Base-by-base conservation (phyloP, 768 basidiomycete species). In the Hortiboletus flavorubellus region DNA sequence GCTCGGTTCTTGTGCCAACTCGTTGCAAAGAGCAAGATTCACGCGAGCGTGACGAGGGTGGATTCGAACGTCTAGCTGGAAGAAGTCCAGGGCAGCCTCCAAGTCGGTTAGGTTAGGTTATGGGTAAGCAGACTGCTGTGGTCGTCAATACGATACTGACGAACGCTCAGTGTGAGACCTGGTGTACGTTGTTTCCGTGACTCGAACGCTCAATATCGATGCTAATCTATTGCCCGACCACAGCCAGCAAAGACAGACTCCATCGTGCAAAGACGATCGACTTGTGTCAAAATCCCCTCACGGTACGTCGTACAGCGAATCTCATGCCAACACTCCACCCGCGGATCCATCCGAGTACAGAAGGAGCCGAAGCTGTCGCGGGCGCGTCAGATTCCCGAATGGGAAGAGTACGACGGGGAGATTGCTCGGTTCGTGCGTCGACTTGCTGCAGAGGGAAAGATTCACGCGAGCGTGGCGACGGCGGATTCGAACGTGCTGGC, bases 301-400 rank as follows among this genome's bases (percentile, higher is more conserved):
- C 95, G 45, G 94, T 94, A 50, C 56, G 84, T 76, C 29, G n/a
- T n/a, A n/a, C 2, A 8, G 5, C 7, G 26, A n/a, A 26, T 26
- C 12, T 34, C 10, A n/a, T 5, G 5, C 9, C 33, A 26, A 45
- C 37, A 33, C n/a, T 42, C 43, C 34, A 40, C n/a, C 58, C 26
- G 59, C 29, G 33, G 15, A 41, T 58, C 15, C 12, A 31, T 57
- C 21, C 3, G 50, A 40, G 31, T 51, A 67, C 75, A 97, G 91
- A 97, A 98, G 86, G 97, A 98, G 67, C 95, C 95, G 6, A 99
- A 98, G 70, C 80, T 98, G 6, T 82, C 86, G 4, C 84, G 97
- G 23, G 97, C 97, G 4, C 83, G 95, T 37, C 86, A 93, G 64
- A 97, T 98, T 49, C 96, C 97, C 0, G 97, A 98, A 68, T 99